Conservation (phyloP, 1,139 yeast species). For the Hanseniaspora uvarum region DNA sequence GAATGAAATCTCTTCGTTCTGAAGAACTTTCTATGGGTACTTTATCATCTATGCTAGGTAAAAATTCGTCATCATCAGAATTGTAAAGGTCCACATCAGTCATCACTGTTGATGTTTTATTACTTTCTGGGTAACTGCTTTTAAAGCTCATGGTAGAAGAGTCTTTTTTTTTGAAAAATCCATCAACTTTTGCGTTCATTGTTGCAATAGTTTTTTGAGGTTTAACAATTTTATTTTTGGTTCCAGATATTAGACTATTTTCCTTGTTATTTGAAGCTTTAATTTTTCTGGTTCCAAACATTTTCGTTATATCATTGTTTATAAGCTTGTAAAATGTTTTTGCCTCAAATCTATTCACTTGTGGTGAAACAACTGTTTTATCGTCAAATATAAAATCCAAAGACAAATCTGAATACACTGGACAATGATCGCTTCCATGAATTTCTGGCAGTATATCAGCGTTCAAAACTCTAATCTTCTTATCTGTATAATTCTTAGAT, state of each 20-base stretch:
- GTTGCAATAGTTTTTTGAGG: background rate
- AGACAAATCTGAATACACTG: conserved; percentile 55
- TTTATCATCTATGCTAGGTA: background rate
- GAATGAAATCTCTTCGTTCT: conserved; percentile 5
- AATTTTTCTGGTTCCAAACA: conserved; percentile 34
- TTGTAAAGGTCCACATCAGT: background rate
- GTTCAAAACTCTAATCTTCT: conserved; percentile 20
- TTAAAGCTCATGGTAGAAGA: background rate
- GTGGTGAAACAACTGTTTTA: background rate
- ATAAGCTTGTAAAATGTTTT: conserved; percentile 42
- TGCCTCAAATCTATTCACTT: conserved; percentile 43
- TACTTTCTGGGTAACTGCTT: background rate
- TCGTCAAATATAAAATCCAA: background rate
- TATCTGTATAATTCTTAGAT: conserved; percentile 32
- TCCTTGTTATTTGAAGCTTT: background rate
- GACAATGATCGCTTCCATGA: conserved; percentile 91
- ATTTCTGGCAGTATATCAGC: conserved; percentile 63
- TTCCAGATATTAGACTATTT: background rate
- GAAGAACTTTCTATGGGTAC: background rate
- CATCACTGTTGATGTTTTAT: background rate
- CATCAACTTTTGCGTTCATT: conserved; percentile 19
- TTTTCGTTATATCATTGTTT: conserved; percentile 43
- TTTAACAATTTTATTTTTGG: conserved; percentile 8
- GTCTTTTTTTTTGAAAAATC: conserved; percentile 18
- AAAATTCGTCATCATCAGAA: conserved; percentile 7